Base-by-base conservation (phyloP, 495 filamentous ascomycete genomes). In the Trichoderma gamsii region DNA sequence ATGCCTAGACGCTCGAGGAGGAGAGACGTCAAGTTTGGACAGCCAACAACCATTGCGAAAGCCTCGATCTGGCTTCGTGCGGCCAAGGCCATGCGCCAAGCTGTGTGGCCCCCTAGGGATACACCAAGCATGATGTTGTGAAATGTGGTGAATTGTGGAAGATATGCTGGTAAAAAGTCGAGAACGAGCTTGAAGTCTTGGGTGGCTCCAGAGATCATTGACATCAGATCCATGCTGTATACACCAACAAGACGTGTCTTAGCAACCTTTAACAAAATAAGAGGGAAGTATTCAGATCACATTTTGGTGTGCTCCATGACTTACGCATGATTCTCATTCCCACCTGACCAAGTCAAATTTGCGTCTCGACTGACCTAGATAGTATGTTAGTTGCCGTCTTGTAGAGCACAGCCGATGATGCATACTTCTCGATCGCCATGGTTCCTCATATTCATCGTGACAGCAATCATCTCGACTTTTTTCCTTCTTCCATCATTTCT, bases 111-210 rank as follows among this genome's bases (percentile, higher is more conserved):
- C 11, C 70, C 70, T 8, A 71, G 68, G 41, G 68, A 69, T 12
- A 71, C 67, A 13, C 70, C 70, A 2, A 64, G 16, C 70, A 71
- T 69, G 35, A 71, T 66, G 41, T 71, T 71, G 63, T 69, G 67
- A 32, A 71, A 67, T 35, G 46, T 46, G 23, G 63, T 69, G 51
- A 71, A 71, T 41, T 71, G 70, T 12, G 70, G 67, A 29, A 71
- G 51, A 41, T 71, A 71, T n/a, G 66, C 49, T 8, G 69, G 69
- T 11, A 71, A 67, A 59, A 56, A 71, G 44, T 71, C 69, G 25
- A 69, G 69, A n/a, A 71, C 51, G 38, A 71, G 67, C 66, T 71
- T 71, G 69, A 71, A 71, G 67, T 71, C 69, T 63, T 71, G 67
- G 11, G 69, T 67, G 16, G 67, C 68, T 16, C 67, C 69, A 23